Percentiles rank a stretch among this genome's conserved stretches.
These are phyloP conservation scores for Backusella parvicylindrica DNA, from an alignment of 192 early-diverging fungal species.

Conservation along the genomic window DNA sequence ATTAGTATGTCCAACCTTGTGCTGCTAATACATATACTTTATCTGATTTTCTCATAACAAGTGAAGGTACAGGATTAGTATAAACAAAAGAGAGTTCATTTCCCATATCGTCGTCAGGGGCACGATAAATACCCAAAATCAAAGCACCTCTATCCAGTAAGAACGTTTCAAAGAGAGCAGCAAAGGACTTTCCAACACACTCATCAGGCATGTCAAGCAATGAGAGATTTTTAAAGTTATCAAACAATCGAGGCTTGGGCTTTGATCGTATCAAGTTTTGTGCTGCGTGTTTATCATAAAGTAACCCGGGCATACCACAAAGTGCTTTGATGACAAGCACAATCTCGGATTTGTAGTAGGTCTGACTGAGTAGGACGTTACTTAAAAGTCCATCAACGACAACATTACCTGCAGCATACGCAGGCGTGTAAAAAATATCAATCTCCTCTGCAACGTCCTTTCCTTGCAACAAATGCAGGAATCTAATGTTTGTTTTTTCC, in stretches of 20 bases:
- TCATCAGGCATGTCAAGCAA: constrained; percentile 41
- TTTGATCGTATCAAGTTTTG: background rate
- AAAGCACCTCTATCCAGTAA: constrained; percentile 50
- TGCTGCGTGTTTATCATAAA: background rate
- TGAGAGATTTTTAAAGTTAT: constrained; percentile 31
- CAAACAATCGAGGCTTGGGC: background rate
- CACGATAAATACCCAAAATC: constrained; percentile 49
- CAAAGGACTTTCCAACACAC: constrained; percentile 48
- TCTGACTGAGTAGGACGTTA: constrained; percentile 45
- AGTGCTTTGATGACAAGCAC: constrained; percentile 58
- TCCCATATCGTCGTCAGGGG: constrained; percentile 39
- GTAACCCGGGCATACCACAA: constrained; percentile 50
- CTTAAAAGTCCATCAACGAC: constrained; percentile 52
- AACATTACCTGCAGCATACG: constrained; percentile 64
- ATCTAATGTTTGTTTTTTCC: constrained; percentile 57
- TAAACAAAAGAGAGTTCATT: constrained; percentile 68
- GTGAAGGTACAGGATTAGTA: constrained; percentile 60
- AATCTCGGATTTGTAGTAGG: constrained; percentile 54
- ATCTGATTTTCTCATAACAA: constrained; percentile 52
- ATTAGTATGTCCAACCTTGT: constrained; percentile 2
- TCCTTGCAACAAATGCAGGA: constrained; percentile 43
- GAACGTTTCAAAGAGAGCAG: constrained; percentile 47
- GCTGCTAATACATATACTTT: constrained; percentile 53
- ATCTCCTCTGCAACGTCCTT: constrained; percentile 33
- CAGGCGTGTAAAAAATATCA: constrained; percentile 51